Conservation (phyloP, 306 rosid genomes). For the Pterocarpus santalinus region DNA sequence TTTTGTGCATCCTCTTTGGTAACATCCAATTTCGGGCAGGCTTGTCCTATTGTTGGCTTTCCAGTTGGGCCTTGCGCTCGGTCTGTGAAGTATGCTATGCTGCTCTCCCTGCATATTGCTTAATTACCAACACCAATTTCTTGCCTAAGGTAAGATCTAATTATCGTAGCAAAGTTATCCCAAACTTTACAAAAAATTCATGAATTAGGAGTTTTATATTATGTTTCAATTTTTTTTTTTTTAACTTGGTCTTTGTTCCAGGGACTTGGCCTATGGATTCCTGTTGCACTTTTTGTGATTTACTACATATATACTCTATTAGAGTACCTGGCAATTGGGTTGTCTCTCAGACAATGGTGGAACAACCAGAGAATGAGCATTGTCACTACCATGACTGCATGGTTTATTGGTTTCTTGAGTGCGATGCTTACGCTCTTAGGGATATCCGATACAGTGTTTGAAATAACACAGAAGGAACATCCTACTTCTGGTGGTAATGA, state of each 20-base stretch:
- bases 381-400: conserved; percentile 55
- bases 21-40: conserved; percentile 65
- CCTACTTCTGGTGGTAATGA: conserved; percentile 8
- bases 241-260: not conserved
- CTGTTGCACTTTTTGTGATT: conserved; percentile 48
- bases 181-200: not conserved
- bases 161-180: not conserved
- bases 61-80: conserved; percentile 54
- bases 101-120: conserved; percentile 63
- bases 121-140: conserved; percentile 68
- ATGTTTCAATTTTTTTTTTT: not conserved
- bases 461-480: conserved; percentile 68
- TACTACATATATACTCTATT: conserved; percentile 45
- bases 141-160: conserved; percentile 63
- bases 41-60: conserved; percentile 59
- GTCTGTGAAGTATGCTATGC: conserved; percentile 60
- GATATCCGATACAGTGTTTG: conserved; percentile 64
- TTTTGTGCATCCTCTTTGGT: conserved; percentile 53
- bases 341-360: conserved; percentile 77
- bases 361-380: conserved; percentile 74
- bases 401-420: conserved; percentile 60
- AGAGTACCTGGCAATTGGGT: conserved; percentile 52
- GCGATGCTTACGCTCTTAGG: conserved; percentile 59
- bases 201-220: not conserved
- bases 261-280: conserved; percentile 58